Conservation (phyloP, 2,329 filamentous ascomycete species). For the Colletotrichum theobromicola region DNA sequence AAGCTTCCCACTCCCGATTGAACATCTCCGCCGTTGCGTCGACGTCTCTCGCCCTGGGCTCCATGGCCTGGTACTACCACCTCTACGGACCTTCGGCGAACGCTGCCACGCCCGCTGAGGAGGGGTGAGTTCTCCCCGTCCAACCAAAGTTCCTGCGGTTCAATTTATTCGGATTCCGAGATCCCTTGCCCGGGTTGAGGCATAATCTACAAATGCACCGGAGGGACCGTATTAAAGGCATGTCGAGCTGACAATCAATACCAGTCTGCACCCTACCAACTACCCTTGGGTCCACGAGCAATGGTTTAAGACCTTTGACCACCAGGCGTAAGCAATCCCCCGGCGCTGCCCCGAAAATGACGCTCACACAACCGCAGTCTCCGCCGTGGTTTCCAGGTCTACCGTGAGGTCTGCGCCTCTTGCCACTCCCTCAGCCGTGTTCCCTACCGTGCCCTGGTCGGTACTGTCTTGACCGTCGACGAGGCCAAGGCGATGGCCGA, state of each 20-base stretch:
- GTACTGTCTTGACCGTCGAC: conserved; percentile 91
- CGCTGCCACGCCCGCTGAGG: conserved; percentile 92
- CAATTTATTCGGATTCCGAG: neutral
- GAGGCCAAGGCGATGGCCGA: conserved; percentile 98
- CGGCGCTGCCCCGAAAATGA: neutral
- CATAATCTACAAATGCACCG: conserved; percentile 19
- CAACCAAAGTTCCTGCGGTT: conserved; percentile 3
- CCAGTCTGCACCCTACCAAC: conserved; percentile 85
- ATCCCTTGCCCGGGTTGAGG: conserved; percentile 17
- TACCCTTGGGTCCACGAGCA: conserved; percentile 97
- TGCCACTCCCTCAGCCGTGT: conserved; percentile 97
- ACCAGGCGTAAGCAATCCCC: conserved; percentile 77
- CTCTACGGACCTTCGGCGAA: conserved; percentile 88
- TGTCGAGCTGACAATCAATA: neutral
- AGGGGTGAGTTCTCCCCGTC: conserved; percentile 79
- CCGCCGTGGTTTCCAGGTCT: conserved; percentile 98
- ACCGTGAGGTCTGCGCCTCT: conserved; percentile 96
- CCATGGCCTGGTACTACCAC: conserved; percentile 96
- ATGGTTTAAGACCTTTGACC: conserved; percentile 95
- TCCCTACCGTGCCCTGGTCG: conserved; percentile 91
- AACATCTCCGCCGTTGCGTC: conserved; percentile 88
- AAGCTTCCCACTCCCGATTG: conserved; percentile 76
- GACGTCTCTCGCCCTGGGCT: conserved; percentile 84
- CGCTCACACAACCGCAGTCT: conserved; percentile 63
- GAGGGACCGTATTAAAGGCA: conserved; percentile 1